These are phyloP conservation scores for Chamaenerion angustifolium DNA, from an alignment of 345 rosid species.

Conservation along the genomic window DNA sequence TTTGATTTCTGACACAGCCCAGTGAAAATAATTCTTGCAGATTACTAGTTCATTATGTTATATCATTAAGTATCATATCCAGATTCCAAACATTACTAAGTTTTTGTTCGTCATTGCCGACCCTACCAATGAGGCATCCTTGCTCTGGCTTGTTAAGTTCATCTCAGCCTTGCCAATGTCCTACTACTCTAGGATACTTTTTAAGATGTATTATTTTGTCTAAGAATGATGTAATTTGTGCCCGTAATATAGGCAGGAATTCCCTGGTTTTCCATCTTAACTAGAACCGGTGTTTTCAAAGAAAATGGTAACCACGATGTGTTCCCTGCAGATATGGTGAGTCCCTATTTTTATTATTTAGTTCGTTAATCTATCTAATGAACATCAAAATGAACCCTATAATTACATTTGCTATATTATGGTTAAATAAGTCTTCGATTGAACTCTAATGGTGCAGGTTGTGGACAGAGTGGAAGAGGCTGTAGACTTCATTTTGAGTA, in stretches of 20 bases:
- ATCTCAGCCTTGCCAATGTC: not conserved
- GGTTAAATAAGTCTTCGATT: not conserved
- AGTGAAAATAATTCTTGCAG: too few species aligned
- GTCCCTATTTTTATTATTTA: not conserved
- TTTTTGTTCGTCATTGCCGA: too few species aligned
- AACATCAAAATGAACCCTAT: not conserved
- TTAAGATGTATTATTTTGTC: too few species aligned
- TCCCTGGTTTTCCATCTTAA: conserved; percentile 86
- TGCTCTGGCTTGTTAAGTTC: not conserved
- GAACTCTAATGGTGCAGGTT: conserved; percentile 32
- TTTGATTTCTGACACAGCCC: too few species aligned
- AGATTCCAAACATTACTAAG: too few species aligned
- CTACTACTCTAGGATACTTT: not conserved
- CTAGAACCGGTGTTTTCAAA: conserved; percentile 78
- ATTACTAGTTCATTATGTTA: too few species aligned
- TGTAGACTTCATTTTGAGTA: conserved; percentile 48
- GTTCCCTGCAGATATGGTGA: conserved; percentile 64
- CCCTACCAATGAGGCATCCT: too few species aligned
- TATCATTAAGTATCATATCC: too few species aligned
- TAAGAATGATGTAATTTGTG: not conserved
- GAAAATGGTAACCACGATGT: conserved; percentile 40
- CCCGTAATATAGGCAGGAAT: conserved; percentile 37
- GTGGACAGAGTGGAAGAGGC: conserved; percentile 72
- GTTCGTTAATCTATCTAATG: not conserved
- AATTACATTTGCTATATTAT: not conserved